Conservation (phyloP, 1,284 basidiomycete species). For the Fomitiporia mediterranea region DNA sequence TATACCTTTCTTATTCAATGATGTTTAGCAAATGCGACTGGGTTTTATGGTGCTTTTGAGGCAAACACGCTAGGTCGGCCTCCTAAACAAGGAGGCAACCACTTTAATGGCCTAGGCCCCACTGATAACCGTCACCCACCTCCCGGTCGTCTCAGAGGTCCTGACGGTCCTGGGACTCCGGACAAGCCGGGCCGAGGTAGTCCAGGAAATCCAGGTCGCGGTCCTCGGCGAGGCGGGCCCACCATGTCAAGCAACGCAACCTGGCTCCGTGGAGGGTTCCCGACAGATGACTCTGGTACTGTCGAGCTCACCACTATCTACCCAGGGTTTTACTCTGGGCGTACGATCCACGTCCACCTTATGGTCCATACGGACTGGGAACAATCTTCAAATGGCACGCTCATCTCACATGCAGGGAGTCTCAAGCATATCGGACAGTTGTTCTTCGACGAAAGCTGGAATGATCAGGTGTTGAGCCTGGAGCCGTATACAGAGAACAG, state of each 20-base stretch:
- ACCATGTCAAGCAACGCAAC: constrained; percentile 34
- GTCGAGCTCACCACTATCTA: constrained; percentile 65
- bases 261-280: constrained; percentile 63
- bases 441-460: constrained; percentile 61
- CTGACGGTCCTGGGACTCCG: constrained; percentile 25
- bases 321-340: constrained; percentile 59
- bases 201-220: constrained; percentile 23
- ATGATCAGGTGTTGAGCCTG: constrained; percentile 33
- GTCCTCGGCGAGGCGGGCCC: constrained; percentile 33
- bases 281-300: constrained; percentile 63
- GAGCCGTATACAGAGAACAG: constrained; percentile 28
- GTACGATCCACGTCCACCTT: constrained; percentile 49
- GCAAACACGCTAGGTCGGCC: not conserved
- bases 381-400: constrained; percentile 37
- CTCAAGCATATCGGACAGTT: constrained; percentile 58
- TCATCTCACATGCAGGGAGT: constrained; percentile 38
- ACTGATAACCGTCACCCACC: not conserved
- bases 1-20: too few relatives aligned
- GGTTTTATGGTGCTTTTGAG: constrained; percentile 39
- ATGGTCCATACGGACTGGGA: constrained; percentile 43
- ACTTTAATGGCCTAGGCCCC: not conserved
- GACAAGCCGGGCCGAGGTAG: constrained; percentile 40
- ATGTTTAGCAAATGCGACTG: constrained; percentile 48
- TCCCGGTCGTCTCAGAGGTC: not conserved
- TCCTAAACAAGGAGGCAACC: not conserved